Evolutionary conservation across 345 rosid genomes (phyloP).

Genomic region (Lepidium didymum): DNA sequence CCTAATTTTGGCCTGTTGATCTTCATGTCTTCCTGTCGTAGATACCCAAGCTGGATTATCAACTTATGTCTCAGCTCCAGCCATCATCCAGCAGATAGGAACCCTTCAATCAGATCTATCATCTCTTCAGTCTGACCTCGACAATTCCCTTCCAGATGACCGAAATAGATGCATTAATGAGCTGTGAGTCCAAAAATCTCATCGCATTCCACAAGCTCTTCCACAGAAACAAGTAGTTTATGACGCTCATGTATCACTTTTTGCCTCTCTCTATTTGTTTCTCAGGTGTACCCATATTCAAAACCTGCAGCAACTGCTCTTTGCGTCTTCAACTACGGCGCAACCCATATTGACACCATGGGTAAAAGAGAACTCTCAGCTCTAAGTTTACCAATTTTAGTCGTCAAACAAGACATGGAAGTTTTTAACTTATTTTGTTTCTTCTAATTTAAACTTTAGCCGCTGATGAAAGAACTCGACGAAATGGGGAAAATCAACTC

Average conservation of each 20-base stretch:
- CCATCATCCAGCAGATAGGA: constrained; percentile 82
- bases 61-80: constrained; percentile 86
- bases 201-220: neutral
- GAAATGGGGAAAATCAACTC: constrained; percentile 88
- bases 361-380: constrained; percentile 31
- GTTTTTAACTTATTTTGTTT: neutral
- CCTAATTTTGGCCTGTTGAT: neutral
- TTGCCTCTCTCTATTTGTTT: neutral
- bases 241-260: neutral
- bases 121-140: constrained; percentile 78
- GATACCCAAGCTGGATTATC: constrained; percentile 77
- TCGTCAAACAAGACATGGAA: neutral
- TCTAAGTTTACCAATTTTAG: neutral
- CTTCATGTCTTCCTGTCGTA: constrained; percentile 22
- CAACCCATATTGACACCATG: constrained; percentile 85
- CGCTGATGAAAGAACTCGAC: constrained; percentile 88
- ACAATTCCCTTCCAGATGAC: constrained; percentile 82
- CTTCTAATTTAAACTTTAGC: constrained; percentile 36
- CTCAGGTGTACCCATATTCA: constrained; percentile 74
- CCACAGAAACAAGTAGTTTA: neutral
- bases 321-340: constrained; percentile 96
- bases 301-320: constrained; percentile 77
- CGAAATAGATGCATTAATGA: constrained; percentile 86
- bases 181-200: constrained; percentile 50
- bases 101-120: constrained; percentile 68